Evolutionary conservation across 768 basidiomycete species (phyloP), one percentile per base, ranked within the genome.

Genomic region (Russula sp.): DNA sequence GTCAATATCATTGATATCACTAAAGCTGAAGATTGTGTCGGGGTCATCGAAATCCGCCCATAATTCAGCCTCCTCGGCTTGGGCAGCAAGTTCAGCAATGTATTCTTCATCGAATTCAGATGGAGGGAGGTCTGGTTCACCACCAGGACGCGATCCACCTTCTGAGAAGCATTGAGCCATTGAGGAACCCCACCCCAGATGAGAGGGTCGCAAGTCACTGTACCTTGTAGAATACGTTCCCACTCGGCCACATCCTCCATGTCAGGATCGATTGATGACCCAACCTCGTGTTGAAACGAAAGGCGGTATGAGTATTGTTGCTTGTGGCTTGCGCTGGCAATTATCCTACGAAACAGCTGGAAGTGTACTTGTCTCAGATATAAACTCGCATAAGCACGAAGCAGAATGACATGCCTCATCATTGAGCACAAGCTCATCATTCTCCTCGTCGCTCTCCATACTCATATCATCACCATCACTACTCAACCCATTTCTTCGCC

Each of bases 181-280:
- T 3, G 47, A 51, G 42, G 20, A 51, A 61, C 25, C 22, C n/a
- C n/a, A n/a, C 35, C 36, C 16, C 35, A 52, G 60, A 2, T 43
- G 20, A 38, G 39, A 58, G 39, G 16, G 39, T 35, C 6, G 29
- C 20, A 7, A 29, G 34, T 22, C 11, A 22, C 4, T 73, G 59
- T 59, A 78, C 85, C 78, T 66, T 67, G 69, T 5, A 87, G 68
- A 48, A 82, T 82, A 34, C 72, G 67, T 70, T 88, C 87, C 87
- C 86, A 88, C n/a, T 70, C 68, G 22, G 66, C 73, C 5, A 81
- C 70, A 59, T 88, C 86, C 38, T 90, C 86, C 68, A 88, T 73
- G 69, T 83, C 82, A 5, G 88, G 88, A 69, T 90, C 88, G 60
- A 88, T 82, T 1, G 88, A 89, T 16, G 86, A 87, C 6, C 88